These are phyloP conservation scores for Endogone sp. DNA, from an alignment of 192 early-diverging fungal species.

Conservation along the genomic window DNA sequence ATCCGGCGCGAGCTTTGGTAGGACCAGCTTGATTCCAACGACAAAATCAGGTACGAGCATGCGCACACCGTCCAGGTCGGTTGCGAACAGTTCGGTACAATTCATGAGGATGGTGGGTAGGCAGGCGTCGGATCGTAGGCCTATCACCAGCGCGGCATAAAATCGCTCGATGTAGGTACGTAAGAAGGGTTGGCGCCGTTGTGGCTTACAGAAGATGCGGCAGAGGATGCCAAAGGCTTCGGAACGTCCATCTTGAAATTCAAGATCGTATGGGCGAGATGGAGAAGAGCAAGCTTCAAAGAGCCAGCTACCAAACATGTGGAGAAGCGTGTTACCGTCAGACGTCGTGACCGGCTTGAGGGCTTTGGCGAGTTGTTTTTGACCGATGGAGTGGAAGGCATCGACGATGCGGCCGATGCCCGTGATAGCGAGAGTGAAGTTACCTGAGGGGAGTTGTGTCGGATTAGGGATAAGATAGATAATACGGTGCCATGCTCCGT, in stretches of 20 bases:
- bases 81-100: conserved; percentile 55
- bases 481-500: conserved; percentile 73
- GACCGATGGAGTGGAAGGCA: conserved; percentile 33
- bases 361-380: conserved; percentile 12
- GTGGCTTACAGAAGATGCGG: conserved; percentile 69
- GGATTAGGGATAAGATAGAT: conserved; percentile 56
- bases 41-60: conserved; percentile 74
- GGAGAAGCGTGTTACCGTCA: conserved; percentile 73
- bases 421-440: conserved; percentile 46
- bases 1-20: conserved; percentile 41
- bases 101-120: conserved; percentile 69
- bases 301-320: conserved; percentile 80
- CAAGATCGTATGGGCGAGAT: conserved; percentile 18
- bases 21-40: conserved; percentile 56
- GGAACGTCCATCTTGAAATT: conserved; percentile 52
- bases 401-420: conserved; percentile 58
- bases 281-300: conserved; percentile 60
- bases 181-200: conserved; percentile 51
- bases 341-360: conserved; percentile 35
- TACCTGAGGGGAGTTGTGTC: conserved; percentile 39
- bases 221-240: conserved; percentile 72
- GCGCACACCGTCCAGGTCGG: conserved; percentile 66
- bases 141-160: conserved; percentile 60
- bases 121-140: conserved; percentile 53
- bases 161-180: conserved; percentile 69